These are phyloP conservation scores for Clarireedia paspali DNA, from an alignment of 2,329 filamentous ascomycete genomes.

Conservation along the genomic window DNA sequence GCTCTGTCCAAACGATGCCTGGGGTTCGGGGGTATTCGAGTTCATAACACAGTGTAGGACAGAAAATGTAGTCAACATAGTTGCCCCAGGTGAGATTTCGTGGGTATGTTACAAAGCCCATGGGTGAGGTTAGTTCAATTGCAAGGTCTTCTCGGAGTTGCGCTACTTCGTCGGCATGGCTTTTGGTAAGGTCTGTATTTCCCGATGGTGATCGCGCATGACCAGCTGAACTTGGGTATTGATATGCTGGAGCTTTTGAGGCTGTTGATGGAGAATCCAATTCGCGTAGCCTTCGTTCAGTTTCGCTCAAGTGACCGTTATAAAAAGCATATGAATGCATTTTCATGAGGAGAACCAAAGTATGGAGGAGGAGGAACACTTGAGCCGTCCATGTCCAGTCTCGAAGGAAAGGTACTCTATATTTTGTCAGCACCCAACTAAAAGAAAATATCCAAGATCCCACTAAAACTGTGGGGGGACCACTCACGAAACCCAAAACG, in stretches of 20 bases:
- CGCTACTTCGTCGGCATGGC: slow-evolving; percentile 32
- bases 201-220: slow-evolving; percentile 11
- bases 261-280: slow-evolving; percentile 71
- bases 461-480: background rate
- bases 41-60: slow-evolving; percentile 95
- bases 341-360: slow-evolving; percentile 93
- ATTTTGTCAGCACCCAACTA: slow-evolving; percentile 17
- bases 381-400: slow-evolving; percentile 97
- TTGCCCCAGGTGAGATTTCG: slow-evolving; percentile 77
- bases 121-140: slow-evolving; percentile 80
- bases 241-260: slow-evolving; percentile 62
- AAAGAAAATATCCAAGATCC: background rate
- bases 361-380: slow-evolving; percentile 87
- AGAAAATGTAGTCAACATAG: slow-evolving; percentile 80
- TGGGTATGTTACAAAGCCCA: slow-evolving; percentile 85
- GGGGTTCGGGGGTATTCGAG: slow-evolving; percentile 83
- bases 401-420: slow-evolving; percentile 68
- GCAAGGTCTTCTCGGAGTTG: slow-evolving; percentile 81
- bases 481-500: slow-evolving; percentile 65
- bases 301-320: slow-evolving; percentile 89
- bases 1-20: slow-evolving; percentile 68
- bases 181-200: slow-evolving; percentile 17
- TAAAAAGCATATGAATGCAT: slow-evolving; percentile 99
- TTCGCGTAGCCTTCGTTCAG: slow-evolving; percentile 67
- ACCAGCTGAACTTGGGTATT: slow-evolving; percentile 52